Base-by-base conservation (phyloP, 139 green algal genomes). In the Picochlorum sp. region DNA sequence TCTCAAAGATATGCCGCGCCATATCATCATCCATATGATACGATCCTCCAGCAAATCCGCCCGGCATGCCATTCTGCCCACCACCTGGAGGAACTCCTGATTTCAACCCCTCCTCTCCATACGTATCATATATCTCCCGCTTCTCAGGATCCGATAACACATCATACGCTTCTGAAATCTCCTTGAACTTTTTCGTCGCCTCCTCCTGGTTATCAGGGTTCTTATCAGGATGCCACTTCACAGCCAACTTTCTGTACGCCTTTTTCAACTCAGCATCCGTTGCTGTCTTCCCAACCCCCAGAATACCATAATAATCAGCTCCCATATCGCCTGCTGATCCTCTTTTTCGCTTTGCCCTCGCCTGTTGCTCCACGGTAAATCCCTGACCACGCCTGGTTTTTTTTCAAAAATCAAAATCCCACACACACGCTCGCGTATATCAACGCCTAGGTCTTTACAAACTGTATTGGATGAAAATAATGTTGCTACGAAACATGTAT, bases 31-130 rank as follows among this genome's bases (percentile, higher is more conserved):
- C 66, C 49, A 78, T 61, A 1, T 54, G 26, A 31, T 71, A 61
- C 18, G 30, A 28, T 44, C 57, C 57, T 44, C 58, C 64, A 34
- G 63, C 24, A 47, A 63, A 56, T 4, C 11, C 63, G 4, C 21
- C n/a, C 9, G n/a, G 66, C 55, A 11, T 15, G 52, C 23, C 45
- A 59, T 7, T 21, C 26, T 13, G 66, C 41, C 41, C 66, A 60
- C 14, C 34, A 13, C 60, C 65, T 13, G 72, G 72, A 14, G 67
- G 67, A 26, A 51, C 45, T 9, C 62, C 62, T 21, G 60, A 54
- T 70, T 95, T 96, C 26, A 99, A 50, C 0, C 92, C 94, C 60
- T 99, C 94, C 74, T 99, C 94, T 4, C 94, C 94, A 71, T 98
- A 88, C 7, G 69, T 68, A 65, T 99, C 94, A 59, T 98, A 99